A percentile compares a stretch with the other conserved stretches of the same genome.
These are phyloP conservation scores for Smittium mucronatum DNA, from an alignment of 371 early-diverging fungal genomes.

Conservation along the genomic window DNA sequence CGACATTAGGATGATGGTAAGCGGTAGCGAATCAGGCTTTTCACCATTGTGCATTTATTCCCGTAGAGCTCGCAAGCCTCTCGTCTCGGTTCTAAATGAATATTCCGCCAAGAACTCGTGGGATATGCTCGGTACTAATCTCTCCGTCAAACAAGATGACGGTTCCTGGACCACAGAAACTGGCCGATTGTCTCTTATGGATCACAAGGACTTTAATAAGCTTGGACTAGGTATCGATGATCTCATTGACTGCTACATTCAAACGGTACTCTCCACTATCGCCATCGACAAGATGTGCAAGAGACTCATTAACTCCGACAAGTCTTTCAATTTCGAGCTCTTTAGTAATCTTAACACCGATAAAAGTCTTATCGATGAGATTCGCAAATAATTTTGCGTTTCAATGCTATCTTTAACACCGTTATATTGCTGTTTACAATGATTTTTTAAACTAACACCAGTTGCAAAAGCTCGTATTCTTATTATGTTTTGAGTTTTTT, in stretches of 20 bases:
- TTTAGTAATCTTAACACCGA: slow-evolving; percentile 81
- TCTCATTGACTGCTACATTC: slow-evolving; percentile 85
- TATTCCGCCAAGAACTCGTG: slow-evolving; percentile 53
- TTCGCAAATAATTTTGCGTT: slow-evolving; percentile 19
- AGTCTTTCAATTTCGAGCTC: slow-evolving; percentile 59
- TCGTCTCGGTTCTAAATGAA: slow-evolving; percentile 50
- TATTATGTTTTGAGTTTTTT: too few species aligned
- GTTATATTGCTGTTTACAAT: too few species aligned
- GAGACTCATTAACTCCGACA: slow-evolving; percentile 48
- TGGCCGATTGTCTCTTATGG: slow-evolving; percentile 73
- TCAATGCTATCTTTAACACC: too few species aligned
- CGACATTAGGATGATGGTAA: slow-evolving; percentile 85
- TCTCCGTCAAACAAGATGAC: slow-evolving; percentile 62
- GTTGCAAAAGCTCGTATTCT: too few species aligned
- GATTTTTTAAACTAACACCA: too few species aligned
- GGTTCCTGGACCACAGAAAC: slow-evolving; percentile 80
- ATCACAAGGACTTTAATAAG: slow-evolving; percentile 85
- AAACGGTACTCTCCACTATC: slow-evolving; percentile 75
- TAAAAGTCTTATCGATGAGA: slow-evolving; percentile 59
- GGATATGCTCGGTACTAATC: slow-evolving; percentile 91
- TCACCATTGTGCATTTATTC: slow-evolving; percentile 79
- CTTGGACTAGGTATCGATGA: slow-evolving; percentile 83
- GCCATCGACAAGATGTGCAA: slow-evolving; percentile 81
- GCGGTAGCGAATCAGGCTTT: slow-evolving; percentile 66
- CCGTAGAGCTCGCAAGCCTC: slow-evolving; percentile 65